Evolutionary conservation across 2,329 filamentous ascomycete species (phyloP).

Genomic region (Aureobasidium leucospermi): DNA sequence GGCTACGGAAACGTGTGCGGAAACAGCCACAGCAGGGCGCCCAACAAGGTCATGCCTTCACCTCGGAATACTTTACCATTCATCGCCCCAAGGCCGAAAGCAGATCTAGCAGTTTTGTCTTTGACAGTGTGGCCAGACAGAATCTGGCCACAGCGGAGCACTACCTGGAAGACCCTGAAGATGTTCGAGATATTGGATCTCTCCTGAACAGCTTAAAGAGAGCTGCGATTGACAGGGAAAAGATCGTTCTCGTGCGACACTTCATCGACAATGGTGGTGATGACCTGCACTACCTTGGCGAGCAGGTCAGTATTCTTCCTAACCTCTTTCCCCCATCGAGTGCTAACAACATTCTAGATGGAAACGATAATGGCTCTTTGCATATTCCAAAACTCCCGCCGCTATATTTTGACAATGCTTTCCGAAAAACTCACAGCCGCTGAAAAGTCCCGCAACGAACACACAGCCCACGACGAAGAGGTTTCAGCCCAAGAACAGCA

Average conservation of each 20-base stretch:
- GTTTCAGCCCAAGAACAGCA: slow-evolving; percentile 42
- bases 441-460: slow-evolving; percentile 42
- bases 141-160: slow-evolving; percentile 33
- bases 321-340: slow-evolving; percentile 21
- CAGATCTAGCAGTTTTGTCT: slow-evolving; percentile 16
- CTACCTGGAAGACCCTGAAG: slow-evolving; percentile 41
- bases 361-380: slow-evolving; percentile 79
- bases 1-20: slow-evolving; percentile 75
- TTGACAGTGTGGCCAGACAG: neutral
- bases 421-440: slow-evolving; percentile 52
- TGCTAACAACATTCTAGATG: slow-evolving; percentile 45
- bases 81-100: slow-evolving; percentile 32
- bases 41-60: slow-evolving; percentile 58
- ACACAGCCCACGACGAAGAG: slow-evolving; percentile 31
- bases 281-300: slow-evolving; percentile 67
- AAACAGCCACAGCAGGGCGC: slow-evolving; percentile 35
- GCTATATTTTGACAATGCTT: slow-evolving; percentile 65
- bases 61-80: slow-evolving; percentile 73
- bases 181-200: slow-evolving; percentile 58
- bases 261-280: slow-evolving; percentile 72
- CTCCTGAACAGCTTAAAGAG: slow-evolving; percentile 62
- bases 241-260: slow-evolving; percentile 71
- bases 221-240: slow-evolving; percentile 81
- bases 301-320: slow-evolving; percentile 37
- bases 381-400: slow-evolving; percentile 81